A percentile compares a stretch with the other conserved stretches of the same genome.
Evolutionary conservation across 176 grass and related monocot genomes (phyloP).

Genomic region (Ensete glaucum): DNA sequence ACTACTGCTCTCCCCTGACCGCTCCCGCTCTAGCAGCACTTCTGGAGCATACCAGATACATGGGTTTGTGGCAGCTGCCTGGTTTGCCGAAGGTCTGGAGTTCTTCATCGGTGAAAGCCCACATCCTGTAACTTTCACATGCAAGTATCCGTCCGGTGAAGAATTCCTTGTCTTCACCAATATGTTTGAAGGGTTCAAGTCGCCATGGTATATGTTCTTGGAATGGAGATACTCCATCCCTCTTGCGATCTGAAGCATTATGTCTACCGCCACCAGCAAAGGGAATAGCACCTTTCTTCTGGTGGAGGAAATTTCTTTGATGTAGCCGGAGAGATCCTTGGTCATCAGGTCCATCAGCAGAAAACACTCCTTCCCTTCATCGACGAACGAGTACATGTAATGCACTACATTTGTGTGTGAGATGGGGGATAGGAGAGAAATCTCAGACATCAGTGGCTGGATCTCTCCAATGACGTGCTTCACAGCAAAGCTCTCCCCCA

Average conservation of each 20-base stretch:
- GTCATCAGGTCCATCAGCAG: constrained; percentile 66
- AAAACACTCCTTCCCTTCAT: constrained; percentile 72
- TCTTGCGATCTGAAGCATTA: constrained; percentile 82
- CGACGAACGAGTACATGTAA: constrained; percentile 55
- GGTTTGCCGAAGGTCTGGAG: constrained; percentile 17
- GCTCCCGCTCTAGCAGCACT: constrained; percentile 34
- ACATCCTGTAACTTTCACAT: constrained; percentile 56
- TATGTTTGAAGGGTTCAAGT: constrained; percentile 64
- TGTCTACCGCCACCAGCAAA: constrained; percentile 53
- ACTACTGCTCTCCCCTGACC: neutral
- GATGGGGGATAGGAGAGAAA: constrained; percentile 52
- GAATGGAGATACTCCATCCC: constrained; percentile 89
- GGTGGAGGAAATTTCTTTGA: constrained; percentile 51
- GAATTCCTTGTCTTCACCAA: constrained; percentile 46
- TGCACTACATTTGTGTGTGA: constrained; percentile 57
- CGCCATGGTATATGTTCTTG: constrained; percentile 61
- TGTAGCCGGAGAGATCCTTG: constrained; percentile 56
- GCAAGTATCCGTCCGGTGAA: constrained; percentile 52
- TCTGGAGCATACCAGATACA: constrained; percentile 94
- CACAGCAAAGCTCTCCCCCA: constrained; percentile 65
- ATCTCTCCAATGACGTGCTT: constrained; percentile 67
- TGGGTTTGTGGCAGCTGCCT: constrained; percentile 9
- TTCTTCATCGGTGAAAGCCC: constrained; percentile 26
- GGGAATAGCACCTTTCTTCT: constrained; percentile 52
- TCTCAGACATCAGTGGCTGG: constrained; percentile 27